phyloP scores from a whole-genome alignment of 2,329 filamentous ascomycete species.

The Monilinia aucupariae region DNA sequence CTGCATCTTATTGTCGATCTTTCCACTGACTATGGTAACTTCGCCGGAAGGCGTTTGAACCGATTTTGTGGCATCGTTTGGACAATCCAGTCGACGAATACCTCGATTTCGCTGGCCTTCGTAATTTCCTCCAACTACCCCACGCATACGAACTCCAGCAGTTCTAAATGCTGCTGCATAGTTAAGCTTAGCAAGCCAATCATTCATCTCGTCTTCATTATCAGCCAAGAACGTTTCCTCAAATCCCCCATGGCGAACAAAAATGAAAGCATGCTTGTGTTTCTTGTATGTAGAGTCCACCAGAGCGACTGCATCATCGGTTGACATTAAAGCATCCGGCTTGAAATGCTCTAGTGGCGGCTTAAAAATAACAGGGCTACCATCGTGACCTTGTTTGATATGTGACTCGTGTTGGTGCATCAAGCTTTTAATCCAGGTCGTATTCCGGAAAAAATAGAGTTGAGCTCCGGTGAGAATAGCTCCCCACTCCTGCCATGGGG shows the following conservation, averaged over 20 bases:
- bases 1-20: constrained; percentile 74
- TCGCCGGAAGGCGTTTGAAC: constrained; percentile 69
- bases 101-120: constrained; percentile 73
- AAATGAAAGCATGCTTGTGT: constrained; percentile 92
- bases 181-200: constrained; percentile 94
- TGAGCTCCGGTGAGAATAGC: constrained; percentile 95
- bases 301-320: constrained; percentile 84
- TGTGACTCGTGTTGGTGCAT: constrained; percentile 85
- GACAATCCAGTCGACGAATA: constrained; percentile 60
- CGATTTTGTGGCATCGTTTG: constrained; percentile 46
- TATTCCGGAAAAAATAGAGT: constrained; percentile 93
- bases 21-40: constrained; percentile 65
- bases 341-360: constrained; percentile 90
- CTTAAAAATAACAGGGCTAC: constrained; percentile 78
- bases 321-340: constrained; percentile 88
- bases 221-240: constrained; percentile 91
- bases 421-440: constrained; percentile 83
- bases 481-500: constrained; percentile 98
- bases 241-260: constrained; percentile 77
- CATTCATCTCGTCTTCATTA: constrained; percentile 85
- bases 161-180: constrained; percentile 93
- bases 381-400: constrained; percentile 68
- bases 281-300: constrained; percentile 83
- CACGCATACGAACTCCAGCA: constrained; percentile 83
- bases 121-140: constrained; percentile 77